phyloP scores from a whole-genome alignment of 345 rosid species.

The Eucalyptus marginata region DNA sequence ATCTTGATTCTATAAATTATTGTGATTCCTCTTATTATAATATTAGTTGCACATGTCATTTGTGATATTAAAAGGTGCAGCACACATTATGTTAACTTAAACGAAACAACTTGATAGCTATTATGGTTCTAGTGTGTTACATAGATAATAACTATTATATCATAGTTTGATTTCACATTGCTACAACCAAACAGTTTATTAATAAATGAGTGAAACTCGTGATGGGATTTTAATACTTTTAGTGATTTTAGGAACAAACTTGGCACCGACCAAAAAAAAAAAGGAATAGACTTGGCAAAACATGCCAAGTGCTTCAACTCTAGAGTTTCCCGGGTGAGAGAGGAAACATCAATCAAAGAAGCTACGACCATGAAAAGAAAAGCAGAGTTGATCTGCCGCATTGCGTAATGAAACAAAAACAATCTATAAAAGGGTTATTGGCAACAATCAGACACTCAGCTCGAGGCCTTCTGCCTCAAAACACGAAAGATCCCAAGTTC shows the following conservation, averaged over 20 bases:
- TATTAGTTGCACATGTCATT: neutral
- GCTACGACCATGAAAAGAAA: accelerated
- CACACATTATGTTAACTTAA: neutral
- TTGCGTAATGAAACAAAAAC: too few relatives aligned
- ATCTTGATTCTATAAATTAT: too few relatives aligned
- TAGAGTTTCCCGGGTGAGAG: accelerated
- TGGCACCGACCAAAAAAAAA: too few relatives aligned
- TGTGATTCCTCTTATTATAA: too few relatives aligned
- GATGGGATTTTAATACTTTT: too few relatives aligned
- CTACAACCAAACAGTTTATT: neutral
- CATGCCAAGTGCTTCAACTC: neutral
- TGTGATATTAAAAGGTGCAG: neutral
- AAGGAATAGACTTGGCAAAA: too few relatives aligned
- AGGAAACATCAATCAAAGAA: too few relatives aligned
- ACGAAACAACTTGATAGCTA: neutral
- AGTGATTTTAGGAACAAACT: too few relatives aligned
- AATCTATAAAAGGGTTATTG: neutral
- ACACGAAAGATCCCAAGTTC: neutral
- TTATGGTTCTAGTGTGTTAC: neutral
- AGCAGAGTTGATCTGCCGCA: accelerated
- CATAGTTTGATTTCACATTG: accelerated
- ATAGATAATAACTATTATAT: neutral
- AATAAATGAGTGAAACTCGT: neutral
- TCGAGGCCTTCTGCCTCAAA: neutral
- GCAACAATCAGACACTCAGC: accelerated